Conservation (phyloP, 257 asterid genomes). For the Solanum appendiculatum region DNA sequence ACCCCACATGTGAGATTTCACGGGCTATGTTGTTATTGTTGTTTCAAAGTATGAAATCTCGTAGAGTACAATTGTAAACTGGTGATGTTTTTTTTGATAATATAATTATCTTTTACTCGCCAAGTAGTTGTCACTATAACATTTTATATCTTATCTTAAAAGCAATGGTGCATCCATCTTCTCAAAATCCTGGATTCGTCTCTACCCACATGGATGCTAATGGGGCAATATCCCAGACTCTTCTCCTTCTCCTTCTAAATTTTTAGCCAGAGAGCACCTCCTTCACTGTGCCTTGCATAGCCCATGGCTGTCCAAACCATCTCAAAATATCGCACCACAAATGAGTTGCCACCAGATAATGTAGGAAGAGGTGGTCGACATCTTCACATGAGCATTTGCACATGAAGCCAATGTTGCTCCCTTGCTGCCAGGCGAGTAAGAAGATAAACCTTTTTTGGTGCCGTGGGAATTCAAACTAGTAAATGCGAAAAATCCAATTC, state of each 20-base stretch:
- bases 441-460: background rate
- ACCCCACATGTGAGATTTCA: background rate
- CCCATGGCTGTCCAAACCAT: background rate
- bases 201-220: background rate
- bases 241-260: background rate
- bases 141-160: background rate
- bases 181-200: background rate
- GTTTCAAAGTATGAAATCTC: background rate
- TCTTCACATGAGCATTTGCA: background rate
- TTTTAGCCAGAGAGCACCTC: background rate
- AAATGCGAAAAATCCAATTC: background rate
- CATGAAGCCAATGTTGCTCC: background rate
- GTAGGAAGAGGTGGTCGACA: background rate
- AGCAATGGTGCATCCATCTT: background rate
- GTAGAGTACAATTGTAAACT: background rate
- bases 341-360: background rate
- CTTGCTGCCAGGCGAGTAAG: background rate
- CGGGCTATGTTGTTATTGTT: background rate
- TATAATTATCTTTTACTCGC: background rate
- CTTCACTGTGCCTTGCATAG: background rate
- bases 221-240: background rate
- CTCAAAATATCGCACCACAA: background rate
- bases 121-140: background rate
- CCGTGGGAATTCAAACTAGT: background rate
- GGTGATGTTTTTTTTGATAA: background rate